A percentile compares a stretch with the other conserved stretches of the same genome.
phyloP scores from a whole-genome alignment of 2,329 filamentous ascomycete genomes.

The Fusarium anthophilum region DNA sequence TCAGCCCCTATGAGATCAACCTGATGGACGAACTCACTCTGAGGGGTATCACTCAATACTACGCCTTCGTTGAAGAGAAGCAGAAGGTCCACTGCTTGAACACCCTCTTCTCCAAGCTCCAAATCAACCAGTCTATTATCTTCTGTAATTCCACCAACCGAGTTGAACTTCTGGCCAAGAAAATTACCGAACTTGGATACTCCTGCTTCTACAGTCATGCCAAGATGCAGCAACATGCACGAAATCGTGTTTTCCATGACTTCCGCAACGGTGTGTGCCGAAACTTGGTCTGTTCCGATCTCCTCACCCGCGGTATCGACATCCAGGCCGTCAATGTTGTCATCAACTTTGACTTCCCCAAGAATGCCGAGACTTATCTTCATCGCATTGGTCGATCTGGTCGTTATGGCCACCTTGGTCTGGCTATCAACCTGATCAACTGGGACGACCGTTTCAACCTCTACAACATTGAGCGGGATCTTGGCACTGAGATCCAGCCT shows the following conservation, averaged over 20 bases:
- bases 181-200: conserved; percentile 98
- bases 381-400: conserved; percentile 98
- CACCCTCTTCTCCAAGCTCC: conserved; percentile 97
- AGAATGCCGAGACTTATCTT: conserved; percentile 98
- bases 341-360: conserved; percentile 99
- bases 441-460: conserved; percentile 99
- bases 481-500: conserved; percentile 97
- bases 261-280: conserved; percentile 98
- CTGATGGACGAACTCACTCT: conserved; percentile 99
- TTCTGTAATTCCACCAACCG: conserved; percentile 99
- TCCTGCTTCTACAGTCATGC: conserved; percentile 99
- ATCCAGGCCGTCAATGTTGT: conserved; percentile 99
- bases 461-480: conserved; percentile 97
- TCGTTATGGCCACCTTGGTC: conserved; percentile 93
- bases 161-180: conserved; percentile 96
- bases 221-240: conserved; percentile 95
- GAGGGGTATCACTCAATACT: conserved; percentile 98
- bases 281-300: conserved; percentile 96
- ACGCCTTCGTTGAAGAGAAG: conserved; percentile 98
- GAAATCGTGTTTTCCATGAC: conserved; percentile 98
- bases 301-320: conserved; percentile 98
- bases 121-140: conserved; percentile 99
- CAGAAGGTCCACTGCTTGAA: conserved; percentile 99
- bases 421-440: conserved; percentile 99
- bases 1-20: conserved; percentile 96